phyloP scores from a whole-genome alignment of 768 basidiomycete genomes.

The Boletus insuetus region DNA sequence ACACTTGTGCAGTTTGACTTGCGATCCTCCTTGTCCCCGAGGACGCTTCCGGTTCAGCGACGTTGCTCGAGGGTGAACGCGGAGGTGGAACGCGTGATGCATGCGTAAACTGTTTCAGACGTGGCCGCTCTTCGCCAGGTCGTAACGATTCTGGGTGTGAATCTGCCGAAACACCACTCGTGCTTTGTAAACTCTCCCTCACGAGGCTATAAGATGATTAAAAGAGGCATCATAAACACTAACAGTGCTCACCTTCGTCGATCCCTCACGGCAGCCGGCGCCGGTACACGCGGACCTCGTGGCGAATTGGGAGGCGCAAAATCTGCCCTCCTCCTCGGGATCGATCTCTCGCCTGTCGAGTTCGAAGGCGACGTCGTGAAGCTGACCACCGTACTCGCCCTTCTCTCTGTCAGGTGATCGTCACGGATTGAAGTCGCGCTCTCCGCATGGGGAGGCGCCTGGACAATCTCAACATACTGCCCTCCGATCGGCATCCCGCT shows the following conservation, averaged over 20 bases:
- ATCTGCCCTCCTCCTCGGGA: conserved; percentile 65
- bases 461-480: conserved; percentile 33
- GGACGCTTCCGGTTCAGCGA: conserved; percentile 19
- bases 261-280: conserved; percentile 19
- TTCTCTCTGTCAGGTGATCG: conserved; percentile 25
- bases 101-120: conserved; percentile 70
- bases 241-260: conserved; percentile 21
- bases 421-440: conserved; percentile 43
- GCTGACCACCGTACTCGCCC: conserved; percentile 44
- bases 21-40: conserved; percentile 42
- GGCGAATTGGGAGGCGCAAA: conserved; percentile 60
- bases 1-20: conserved; percentile 67
- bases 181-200: conserved; percentile 54
- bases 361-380: conserved; percentile 56
- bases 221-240: not conserved
- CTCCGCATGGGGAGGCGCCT: conserved; percentile 14
- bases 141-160: conserved; percentile 33
- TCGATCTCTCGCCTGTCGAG: conserved; percentile 63
- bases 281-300: conserved; percentile 32
- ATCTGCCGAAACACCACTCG: conserved; percentile 35
- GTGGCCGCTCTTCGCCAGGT: conserved; percentile 42
- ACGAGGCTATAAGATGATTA: conserved; percentile 35
- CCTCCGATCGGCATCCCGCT: conserved; percentile 29
- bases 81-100: conserved; percentile 66
- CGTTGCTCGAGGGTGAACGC: conserved; percentile 37